Evolutionary conservation across 2,329 filamentous ascomycete genomes (phyloP), one percentile per base, ranked within the genome.

Genomic region (Penicillium glabrum): DNA sequence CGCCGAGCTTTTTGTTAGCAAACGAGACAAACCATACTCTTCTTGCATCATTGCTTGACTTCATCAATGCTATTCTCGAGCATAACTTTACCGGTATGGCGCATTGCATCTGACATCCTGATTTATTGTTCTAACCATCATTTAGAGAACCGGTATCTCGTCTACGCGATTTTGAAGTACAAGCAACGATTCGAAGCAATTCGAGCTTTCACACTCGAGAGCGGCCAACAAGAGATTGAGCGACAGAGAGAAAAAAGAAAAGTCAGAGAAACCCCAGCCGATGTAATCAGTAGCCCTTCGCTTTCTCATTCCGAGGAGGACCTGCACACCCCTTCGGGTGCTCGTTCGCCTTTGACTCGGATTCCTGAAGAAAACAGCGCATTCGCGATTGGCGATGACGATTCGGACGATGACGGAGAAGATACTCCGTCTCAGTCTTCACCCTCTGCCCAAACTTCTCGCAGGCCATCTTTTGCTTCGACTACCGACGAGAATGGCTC

Each of bases 21-120:
- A 98, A 96, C 66, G 95, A 99, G 57, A 89, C 85, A 37, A 99
- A 99, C 63, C 90, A 98, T 70, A 79, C 81, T 31, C 83, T 98
- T 5, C 80, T 99, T 7, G 84, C 86, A 48, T 93, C 92, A 0
- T 77, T 98, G 26, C 80, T 99, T 10, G 91, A 97, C 69, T 93
- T 91, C 0, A 87, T 98, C 69, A 96, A 95, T 70, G 86, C 91
- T 2, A 89, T 96, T 44, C 80, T 98, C 37, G 95, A 98, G 75
- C 90, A 97, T 71, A 89, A 96, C 68, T 95, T 91, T 69, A 82
- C 80, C 49, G 86, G 89, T 91, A 77, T 75, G 86, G 74, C 5
- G 9, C 3, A 23, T 24, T 43, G n/a, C 13, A 13, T 52, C 19
- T 11, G 27, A 16, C 29, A 13, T 14, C 51, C 37, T 29, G 8